Evolutionary conservation across 2,329 filamentous ascomycete species (phyloP).

Genomic region (Colletotrichum lentis): DNA sequence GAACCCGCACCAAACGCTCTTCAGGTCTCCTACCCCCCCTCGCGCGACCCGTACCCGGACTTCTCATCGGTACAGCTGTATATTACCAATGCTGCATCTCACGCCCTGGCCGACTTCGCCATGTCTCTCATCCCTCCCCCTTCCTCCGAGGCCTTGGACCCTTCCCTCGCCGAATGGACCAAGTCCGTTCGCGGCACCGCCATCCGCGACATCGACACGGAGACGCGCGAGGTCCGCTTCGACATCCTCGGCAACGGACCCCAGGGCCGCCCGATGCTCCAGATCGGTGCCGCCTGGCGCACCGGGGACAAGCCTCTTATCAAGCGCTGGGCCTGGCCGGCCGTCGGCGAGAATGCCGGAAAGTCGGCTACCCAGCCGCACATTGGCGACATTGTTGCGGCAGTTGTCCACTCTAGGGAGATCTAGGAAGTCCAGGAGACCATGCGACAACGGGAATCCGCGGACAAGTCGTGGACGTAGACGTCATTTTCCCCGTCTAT

Average conservation of each 20-base stretch:
- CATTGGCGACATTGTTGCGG: conserved; percentile 27
- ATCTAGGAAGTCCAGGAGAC: conserved; percentile 29
- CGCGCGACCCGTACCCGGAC: conserved; percentile 55
- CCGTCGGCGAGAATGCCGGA: conserved; percentile 9
- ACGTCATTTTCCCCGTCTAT: background rate
- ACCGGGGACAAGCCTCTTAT: conserved; percentile 30
- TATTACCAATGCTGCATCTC: conserved; percentile 54
- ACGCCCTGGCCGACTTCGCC: conserved; percentile 50
- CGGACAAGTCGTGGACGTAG: background rate
- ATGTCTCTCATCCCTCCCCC: conserved; percentile 40
- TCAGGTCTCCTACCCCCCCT: conserved; percentile 53
- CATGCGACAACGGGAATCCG: background rate
- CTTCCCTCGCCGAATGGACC: conserved; percentile 41
- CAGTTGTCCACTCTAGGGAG: conserved; percentile 32
- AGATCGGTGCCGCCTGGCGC: conserved; percentile 40
- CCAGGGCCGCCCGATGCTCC: conserved; percentile 37
- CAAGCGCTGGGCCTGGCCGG: conserved; percentile 47
- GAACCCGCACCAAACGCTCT: conserved; percentile 45
- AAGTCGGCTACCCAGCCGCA: background rate
- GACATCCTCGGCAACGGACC: conserved; percentile 42
- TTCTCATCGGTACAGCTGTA: conserved; percentile 57
- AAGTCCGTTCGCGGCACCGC: conserved; percentile 47
- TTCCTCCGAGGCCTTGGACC: conserved; percentile 14
- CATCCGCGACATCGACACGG: conserved; percentile 44
- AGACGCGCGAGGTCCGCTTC: conserved; percentile 47